A percentile compares a stretch with the other conserved stretches of the same genome.
These are phyloP conservation scores for Pichia scutulata DNA, from an alignment of 805 yeast genomes.

Conservation along the genomic window DNA sequence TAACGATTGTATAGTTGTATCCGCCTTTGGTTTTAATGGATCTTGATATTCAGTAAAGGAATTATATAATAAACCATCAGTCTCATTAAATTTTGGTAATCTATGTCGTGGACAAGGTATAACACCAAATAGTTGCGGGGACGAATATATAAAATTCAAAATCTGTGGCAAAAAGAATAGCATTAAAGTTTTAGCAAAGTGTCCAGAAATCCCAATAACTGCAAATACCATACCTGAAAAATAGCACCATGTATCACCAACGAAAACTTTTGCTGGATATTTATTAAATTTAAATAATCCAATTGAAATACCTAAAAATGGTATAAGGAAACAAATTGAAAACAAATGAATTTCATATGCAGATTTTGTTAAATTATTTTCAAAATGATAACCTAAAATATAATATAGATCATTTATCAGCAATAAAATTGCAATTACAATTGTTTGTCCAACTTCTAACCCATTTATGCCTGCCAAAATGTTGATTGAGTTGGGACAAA, in stretches of 20 bases:
- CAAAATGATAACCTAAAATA: slow-evolving; percentile 41
- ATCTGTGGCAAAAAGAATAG: slow-evolving; percentile 87
- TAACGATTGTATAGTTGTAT: slow-evolving; percentile 27
- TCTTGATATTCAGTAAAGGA: slow-evolving; percentile 43
- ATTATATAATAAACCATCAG: slow-evolving; percentile 70
- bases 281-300: slow-evolving; percentile 75
- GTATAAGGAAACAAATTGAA: slow-evolving; percentile 71
- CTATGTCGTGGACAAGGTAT: slow-evolving; percentile 96
- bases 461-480: slow-evolving; percentile 96
- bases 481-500: slow-evolving; percentile 93
- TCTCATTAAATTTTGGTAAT: slow-evolving; percentile 65
- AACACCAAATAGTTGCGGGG: slow-evolving; percentile 82
- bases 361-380: slow-evolving; percentile 31
- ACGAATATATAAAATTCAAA: slow-evolving; percentile 78
- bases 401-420: slow-evolving; percentile 74
- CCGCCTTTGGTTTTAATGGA: slow-evolving; percentile 10
- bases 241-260: slow-evolving; percentile 97
- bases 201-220: slow-evolving; percentile 91
- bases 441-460: slow-evolving; percentile 89
- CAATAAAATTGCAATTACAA: slow-evolving; percentile 65
- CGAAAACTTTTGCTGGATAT: slow-evolving; percentile 90
- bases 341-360: slow-evolving; percentile 79
- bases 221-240: slow-evolving; percentile 99
- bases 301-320: slow-evolving; percentile 77
- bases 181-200: slow-evolving; percentile 87